Percentiles rank a stretch among this genome's conserved stretches.
Conservation (phyloP, 1,284 basidiomycete species). For the Cystobasidium pallidum region DNA sequence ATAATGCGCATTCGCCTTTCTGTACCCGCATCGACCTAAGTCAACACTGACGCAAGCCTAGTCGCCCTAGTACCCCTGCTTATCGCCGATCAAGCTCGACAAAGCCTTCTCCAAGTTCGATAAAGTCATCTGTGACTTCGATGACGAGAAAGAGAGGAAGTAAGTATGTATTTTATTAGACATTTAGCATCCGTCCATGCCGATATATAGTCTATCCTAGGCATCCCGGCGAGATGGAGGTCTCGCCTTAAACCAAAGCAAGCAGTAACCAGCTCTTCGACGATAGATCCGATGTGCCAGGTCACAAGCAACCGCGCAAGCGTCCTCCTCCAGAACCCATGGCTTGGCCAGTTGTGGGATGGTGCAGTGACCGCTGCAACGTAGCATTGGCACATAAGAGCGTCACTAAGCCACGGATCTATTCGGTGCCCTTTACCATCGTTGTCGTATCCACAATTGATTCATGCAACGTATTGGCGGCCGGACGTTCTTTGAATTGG, state of each 20-base stretch:
- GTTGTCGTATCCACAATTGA: too few relatives aligned
- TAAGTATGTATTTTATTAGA: neutral
- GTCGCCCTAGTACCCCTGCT: neutral
- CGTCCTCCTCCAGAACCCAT: constrained; percentile 29
- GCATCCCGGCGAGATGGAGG: constrained; percentile 40
- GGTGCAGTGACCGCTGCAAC: neutral
- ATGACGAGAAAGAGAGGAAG: constrained; percentile 33
- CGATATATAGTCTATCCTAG: neutral
- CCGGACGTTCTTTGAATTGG: too few relatives aligned
- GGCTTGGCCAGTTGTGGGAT: too few relatives aligned
- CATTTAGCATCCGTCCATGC: neutral
- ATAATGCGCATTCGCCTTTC: too few relatives aligned
- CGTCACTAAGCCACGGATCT: too few relatives aligned
- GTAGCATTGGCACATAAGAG: too few relatives aligned
- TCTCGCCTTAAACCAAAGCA: constrained; percentile 11
- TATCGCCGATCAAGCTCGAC: constrained; percentile 5
- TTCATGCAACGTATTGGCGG: too few relatives aligned
- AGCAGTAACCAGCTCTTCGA: constrained; percentile 15
- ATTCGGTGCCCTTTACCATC: too few relatives aligned
- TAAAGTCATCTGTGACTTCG: constrained; percentile 30
- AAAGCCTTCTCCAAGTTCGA: constrained; percentile 20
- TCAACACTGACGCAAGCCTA: neutral
- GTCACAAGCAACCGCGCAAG: constrained; percentile 32
- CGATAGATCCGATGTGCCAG: neutral
- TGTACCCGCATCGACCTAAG: too few relatives aligned